Base-by-base conservation (phyloP, 2,329 filamentous ascomycete species). In the Fragosphaeria purpurea region DNA sequence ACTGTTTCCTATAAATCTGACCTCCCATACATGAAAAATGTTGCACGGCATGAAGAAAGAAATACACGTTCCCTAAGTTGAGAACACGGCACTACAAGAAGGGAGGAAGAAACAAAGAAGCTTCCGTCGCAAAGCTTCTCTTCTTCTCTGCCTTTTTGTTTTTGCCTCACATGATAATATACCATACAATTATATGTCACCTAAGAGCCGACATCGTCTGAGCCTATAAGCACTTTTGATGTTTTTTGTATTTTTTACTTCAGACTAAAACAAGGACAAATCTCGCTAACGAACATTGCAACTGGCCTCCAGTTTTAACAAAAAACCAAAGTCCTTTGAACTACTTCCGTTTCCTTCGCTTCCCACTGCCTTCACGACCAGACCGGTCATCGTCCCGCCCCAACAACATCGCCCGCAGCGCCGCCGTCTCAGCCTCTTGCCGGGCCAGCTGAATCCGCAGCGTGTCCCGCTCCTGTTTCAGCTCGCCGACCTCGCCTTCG, bases 391-490 rank as follows among this genome's bases (percentile, higher is more conserved):
- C 39, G 9, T 13, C 39, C 41, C 37, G 54, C 42, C 41, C 46
- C 54, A 62, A 50, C 51, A 67, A 49, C 62, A 67, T 68, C 52
- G 72, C 71, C 55, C 72, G 71, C 61, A 83, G 63, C 35, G 77
- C 73, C 51, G 75, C 72, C 30, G 74, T 73, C 66, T 83, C 79
- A 3, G 77, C 77, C 62, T 83, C 77, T 53, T 76, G 68, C 59
- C 74, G 68, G 34, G 79, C 79, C 55, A 82, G 67, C 57, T 70
- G 67, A 46, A 82, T 65, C 53, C 71, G 72, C 56, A 82, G 64
- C 13, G 74, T 74, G 52, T 83, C 79, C 37, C 77, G 64, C 62
- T 83, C 80, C 50, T 66, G 61, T 53, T 71, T 70, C 53, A 78
- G 70, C 47, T 70, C 66, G 47, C 72, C 72, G 47, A 83, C 66